Evolutionary conservation across 2,329 filamentous ascomycete genomes (phyloP).

Genomic region (Ophiocordyceps camponoti-leonardi): DNA sequence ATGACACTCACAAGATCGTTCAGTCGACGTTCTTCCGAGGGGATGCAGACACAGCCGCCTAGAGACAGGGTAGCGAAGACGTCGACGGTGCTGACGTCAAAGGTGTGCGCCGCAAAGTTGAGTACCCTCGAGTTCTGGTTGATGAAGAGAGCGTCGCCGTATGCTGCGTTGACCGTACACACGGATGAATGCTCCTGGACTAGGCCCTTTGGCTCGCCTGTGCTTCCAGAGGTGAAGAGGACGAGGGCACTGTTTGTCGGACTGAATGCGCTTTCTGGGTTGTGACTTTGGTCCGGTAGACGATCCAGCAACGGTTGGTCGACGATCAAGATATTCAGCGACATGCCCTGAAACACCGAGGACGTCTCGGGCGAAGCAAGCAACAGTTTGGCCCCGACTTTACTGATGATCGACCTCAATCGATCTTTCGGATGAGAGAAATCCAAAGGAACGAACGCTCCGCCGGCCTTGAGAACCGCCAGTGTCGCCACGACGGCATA

Average conservation of each 20-base stretch:
- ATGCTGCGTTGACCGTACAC: constrained; percentile 1
- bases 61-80: constrained; percentile 5
- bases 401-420: constrained; percentile 2
- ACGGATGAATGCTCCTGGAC: constrained; percentile 1
- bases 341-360: neutral
- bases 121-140: constrained; percentile 3
- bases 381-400: neutral
- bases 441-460: constrained; percentile 6
- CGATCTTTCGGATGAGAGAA: constrained; percentile 1
- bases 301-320: neutral
- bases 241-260: neutral
- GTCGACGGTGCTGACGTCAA: constrained; percentile 6
- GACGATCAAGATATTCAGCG: neutral
- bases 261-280: constrained; percentile 2
- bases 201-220: constrained; percentile 30
- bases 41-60: constrained; percentile 7
- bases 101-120: constrained; percentile 7
- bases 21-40: constrained; percentile 4
- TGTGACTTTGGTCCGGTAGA: neutral
- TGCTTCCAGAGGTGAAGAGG: constrained; percentile 37
- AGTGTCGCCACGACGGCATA: constrained; percentile 3
- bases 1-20: constrained; percentile 5
- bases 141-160: constrained; percentile 1
- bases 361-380: neutral
- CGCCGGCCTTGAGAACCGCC: constrained; percentile 3